Conservation (phyloP, 2,329 filamentous ascomycete genomes). For the Pyrenochaeta sp. region DNA sequence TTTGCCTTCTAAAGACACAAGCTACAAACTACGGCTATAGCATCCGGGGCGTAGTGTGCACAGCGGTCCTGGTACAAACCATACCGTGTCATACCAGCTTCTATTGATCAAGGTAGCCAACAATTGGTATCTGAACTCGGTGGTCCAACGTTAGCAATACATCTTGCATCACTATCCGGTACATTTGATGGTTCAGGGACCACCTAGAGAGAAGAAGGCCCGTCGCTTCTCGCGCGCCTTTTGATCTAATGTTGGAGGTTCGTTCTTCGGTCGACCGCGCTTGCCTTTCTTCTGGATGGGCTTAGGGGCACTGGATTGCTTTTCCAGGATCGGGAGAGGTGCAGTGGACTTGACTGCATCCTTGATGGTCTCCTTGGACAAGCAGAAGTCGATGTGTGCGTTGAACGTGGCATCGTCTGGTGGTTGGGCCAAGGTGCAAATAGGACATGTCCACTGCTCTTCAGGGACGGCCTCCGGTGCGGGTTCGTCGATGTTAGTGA, state of each 20-base stretch:
- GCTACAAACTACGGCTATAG: too few species aligned
- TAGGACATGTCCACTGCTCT: slow-evolving; percentile 81
- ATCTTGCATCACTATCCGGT: too few species aligned
- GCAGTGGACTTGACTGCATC: slow-evolving; percentile 72
- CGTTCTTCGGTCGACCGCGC: slow-evolving; percentile 38
- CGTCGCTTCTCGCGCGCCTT: slow-evolving; percentile 41
- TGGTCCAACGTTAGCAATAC: too few species aligned
- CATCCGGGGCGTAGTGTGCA: too few species aligned
- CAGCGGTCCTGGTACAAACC: too few species aligned
- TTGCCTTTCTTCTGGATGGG: slow-evolving; percentile 36
- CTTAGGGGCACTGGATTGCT: slow-evolving; percentile 19
- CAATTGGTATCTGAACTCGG: too few species aligned
- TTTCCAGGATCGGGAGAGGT: slow-evolving; percentile 13
- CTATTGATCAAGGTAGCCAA: too few species aligned
- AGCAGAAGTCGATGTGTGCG: slow-evolving; percentile 88
- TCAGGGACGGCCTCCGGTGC: slow-evolving; percentile 31
- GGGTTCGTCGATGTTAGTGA: slow-evolving; percentile 16
- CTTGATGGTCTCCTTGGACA: slow-evolving; percentile 85
- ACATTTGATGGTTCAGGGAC: background rate
- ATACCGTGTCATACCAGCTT: too few species aligned
- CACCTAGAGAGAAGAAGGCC: slow-evolving; percentile 41
- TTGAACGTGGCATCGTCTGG: slow-evolving; percentile 84
- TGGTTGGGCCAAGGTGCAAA: slow-evolving; percentile 79
- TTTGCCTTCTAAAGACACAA: too few species aligned
- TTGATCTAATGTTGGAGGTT: slow-evolving; percentile 27